Evolutionary conservation across 345 rosid genomes (phyloP).

Genomic region (Eucalyptus pauciflora): DNA sequence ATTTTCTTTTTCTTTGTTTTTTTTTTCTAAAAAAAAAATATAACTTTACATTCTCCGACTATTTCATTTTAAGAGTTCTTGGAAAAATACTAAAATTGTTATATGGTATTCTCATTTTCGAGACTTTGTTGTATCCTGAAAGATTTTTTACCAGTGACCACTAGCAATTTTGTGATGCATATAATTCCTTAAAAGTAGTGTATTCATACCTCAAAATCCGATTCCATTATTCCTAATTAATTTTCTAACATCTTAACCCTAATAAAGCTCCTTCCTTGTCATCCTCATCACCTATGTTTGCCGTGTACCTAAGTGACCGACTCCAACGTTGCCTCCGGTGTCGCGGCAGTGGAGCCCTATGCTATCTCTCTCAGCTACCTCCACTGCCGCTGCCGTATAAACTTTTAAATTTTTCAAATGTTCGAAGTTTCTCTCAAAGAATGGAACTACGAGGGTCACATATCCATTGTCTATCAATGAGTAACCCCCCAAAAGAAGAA

Average conservation of each 20-base stretch:
- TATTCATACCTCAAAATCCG: fast-evolving
- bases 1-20: too few relatives aligned
- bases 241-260: background rate
- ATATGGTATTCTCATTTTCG: fast-evolving
- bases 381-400: background rate
- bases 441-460: background rate
- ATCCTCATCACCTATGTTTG: background rate
- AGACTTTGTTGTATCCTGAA: fast-evolving
- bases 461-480: background rate
- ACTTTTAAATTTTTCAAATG: background rate
- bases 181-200: background rate
- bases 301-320: background rate
- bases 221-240: too few relatives aligned
- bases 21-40: too few relatives aligned
- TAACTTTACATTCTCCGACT: background rate
- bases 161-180: fast-evolving
- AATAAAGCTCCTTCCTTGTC: background rate
- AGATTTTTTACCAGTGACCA: too few relatives aligned
- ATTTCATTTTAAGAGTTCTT: background rate
- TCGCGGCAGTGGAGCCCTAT: background rate
- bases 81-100: background rate
- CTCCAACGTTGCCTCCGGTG: background rate
- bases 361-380: background rate
- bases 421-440: background rate
- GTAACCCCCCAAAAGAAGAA: background rate